Base-by-base conservation (phyloP, 192 early-diverging fungal species). In the Gamsiella multidivaricata region DNA sequence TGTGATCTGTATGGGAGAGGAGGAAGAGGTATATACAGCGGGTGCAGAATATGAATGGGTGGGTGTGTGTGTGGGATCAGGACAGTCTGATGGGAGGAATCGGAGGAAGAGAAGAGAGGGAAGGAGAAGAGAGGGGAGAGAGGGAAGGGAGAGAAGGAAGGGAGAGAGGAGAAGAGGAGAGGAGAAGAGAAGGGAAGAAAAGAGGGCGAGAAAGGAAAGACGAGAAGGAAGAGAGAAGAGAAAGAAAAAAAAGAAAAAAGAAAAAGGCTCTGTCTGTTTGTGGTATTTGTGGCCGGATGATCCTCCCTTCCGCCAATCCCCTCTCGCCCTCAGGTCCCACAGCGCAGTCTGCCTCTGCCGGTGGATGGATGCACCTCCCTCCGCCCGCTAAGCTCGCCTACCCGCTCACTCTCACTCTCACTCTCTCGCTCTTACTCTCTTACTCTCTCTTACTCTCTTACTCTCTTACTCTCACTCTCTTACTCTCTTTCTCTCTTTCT, bases 171-270 rank as follows among this genome's bases (percentile, higher is more conserved):
- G 52, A 36, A 28, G 39, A 36, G 51, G n/a, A 45, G 37, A 42
- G 34, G 34, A 53, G 25, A 52, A 42, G 34, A 46, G 46, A 23
- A 67, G 56, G 49, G 39, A 56, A 20, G 52, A 56, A 46, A 14
- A 51, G 5, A 41, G 31, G 36, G 26, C 33, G 22, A 26, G 25
- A 23, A 32, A 46, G 34, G 39, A 50, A 15, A 20, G 47, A 63
- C 45, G 39, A 33, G 39, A 61, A 7, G 32, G 46, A 11, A 50
- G 52, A 54, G 31, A 22, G 54, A 56, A 47, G 11, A 41, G 41
- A 31, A 39, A 10, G 53, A 23, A 39, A 25, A 15, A n/a, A 49
- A 25, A 10, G 45, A 61, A 47, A 3, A 28, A 46, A 52, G 28
- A 52, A 46, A 18, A 46, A 18, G 9, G 9, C 5, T 39, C 12